Evolutionary conservation across 495 filamentous ascomycete species (phyloP), one percentile per base, ranked within the genome.

Genomic region (Trichoderma erinaceum): DNA sequence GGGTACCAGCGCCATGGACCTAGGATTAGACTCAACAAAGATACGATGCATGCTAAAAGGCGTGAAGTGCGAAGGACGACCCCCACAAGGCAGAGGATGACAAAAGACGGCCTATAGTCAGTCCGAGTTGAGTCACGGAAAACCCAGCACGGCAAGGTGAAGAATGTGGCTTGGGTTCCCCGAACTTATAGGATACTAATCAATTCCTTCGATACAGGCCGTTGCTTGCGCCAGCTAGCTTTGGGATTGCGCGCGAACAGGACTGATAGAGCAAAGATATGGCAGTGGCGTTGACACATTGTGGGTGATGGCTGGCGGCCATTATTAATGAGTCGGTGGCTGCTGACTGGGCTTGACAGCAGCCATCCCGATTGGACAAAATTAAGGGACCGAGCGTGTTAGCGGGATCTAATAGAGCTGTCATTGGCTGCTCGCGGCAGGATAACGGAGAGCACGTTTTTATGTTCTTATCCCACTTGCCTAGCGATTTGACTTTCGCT

Each of bases 251-350:
- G 35, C 35, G 8, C 35, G 2, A 38, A 38, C 35, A 38, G 5
- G 35, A 38, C 35, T 38, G 35, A 38, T 4, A 29, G 29, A 38
- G 35, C 35, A 10, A 2, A 38, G 35, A 38, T 38, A 38, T 38
- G n/a, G 18, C 25, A 25, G 27, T 29, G 21, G 23, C 27, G 23
- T 23, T 61, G 56, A 25, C 56, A 25, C 1, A 29, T 48, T 15
- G n/a, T n/a, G n/a, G 44, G n/a, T 11, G 13, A 16, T n/a, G 44
- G 15, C n/a, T 15, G 44, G 5, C 0, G 12, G 44, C 44, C 2
- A 48, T 48, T 48, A 48, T 48, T 48, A 48, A 48, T 48, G 44
- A 38, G 35, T 38, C 44, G 44, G 44, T 48, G 44, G 44, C 44
- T 48, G 44, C 44, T 48, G 44, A 48, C 44, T 48, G 44, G 44